Evolutionary conservation across 2,329 filamentous ascomycete genomes (phyloP), one percentile per base, ranked within the genome.

Genomic region (Triangularia verruculosa): DNA sequence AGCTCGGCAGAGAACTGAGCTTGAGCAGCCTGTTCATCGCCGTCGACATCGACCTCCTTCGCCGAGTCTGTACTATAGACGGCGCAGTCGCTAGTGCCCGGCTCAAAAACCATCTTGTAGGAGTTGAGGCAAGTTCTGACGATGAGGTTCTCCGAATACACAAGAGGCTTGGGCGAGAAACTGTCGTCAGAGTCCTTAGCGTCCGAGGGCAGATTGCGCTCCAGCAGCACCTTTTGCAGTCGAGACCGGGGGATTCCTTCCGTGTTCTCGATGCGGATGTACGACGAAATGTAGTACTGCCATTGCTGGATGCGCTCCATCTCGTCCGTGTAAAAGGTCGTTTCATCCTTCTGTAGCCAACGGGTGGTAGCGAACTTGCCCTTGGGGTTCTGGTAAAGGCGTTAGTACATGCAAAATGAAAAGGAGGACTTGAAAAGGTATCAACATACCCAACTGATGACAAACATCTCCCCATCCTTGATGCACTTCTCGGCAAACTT

Each of bases 211-310:
- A 92, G 79, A 74, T 91, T 93, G 63, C 90, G 88, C 58, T 86
- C 84, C 15, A 94, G 81, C 63, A 93, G 86, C 4, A 87, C 83
- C 77, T 87, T 89, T 66, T 84, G 86, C 71, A 92, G 82, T 56
- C 84, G 85, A 5, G 83, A 82, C 57, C 88, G 82, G 6, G 83
- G 79, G 2, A 95, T 83, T 13, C 91, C 91, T 76, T 95, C 91
- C 0, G 95, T 99, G 1, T 92, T 91, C 72, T 97, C 92, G 24
- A 93, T 85, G 67, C 92, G 91, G 69, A 92, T 91, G 76, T 91
- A 98, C 0, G 93, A 93, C 17, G 94, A 93, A 63, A 97, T 92
- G 74, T 99, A 99, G 78, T 96, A 96, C 71, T 94, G 91, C 95
- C 95, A 99, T 43, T 87, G 84, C 66, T 92, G 88, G 62, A 89